Conservation (phyloP, 2,329 filamentous ascomycete genomes). For the Calonectria pauciramosa region DNA sequence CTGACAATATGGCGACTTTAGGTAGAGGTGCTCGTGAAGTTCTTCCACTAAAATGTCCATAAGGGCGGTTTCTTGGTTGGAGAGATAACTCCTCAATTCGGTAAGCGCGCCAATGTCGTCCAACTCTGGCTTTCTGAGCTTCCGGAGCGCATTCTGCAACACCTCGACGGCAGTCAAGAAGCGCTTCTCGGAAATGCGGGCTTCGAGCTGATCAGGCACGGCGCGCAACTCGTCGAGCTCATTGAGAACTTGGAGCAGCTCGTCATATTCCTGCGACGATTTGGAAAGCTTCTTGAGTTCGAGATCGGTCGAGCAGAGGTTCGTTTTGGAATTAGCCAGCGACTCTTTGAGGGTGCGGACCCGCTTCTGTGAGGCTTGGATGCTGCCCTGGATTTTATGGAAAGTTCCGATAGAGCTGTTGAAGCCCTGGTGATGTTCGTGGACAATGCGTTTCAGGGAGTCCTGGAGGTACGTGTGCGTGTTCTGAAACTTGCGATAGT, state of each 20-base stretch:
- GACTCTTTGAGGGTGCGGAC: constrained; percentile 87
- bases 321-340: constrained; percentile 83
- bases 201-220: constrained; percentile 93
- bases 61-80: constrained; percentile 91
- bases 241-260: constrained; percentile 84
- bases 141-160: constrained; percentile 86
- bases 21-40: constrained; percentile 94
- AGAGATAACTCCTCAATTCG: constrained; percentile 88
- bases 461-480: constrained; percentile 92
- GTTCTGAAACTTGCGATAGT: constrained; percentile 86
- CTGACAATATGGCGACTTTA: constrained; percentile 98
- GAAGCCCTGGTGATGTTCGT: constrained; percentile 99
- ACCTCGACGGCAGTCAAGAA: constrained; percentile 95
- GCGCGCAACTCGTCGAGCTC: constrained; percentile 90
- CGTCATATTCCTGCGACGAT: constrained; percentile 91
- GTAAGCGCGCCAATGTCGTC: constrained; percentile 91
- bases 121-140: constrained; percentile 88
- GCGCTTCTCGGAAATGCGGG: constrained; percentile 94
- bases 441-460: constrained; percentile 93
- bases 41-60: constrained; percentile 98
- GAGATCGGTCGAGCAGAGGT: constrained; percentile 86
- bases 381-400: constrained; percentile 96
- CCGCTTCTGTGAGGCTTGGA: constrained; percentile 87
- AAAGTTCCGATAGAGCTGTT: constrained; percentile 99
- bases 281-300: constrained; percentile 92